Evolutionary conservation across 2,329 filamentous ascomycete species (phyloP).

Genomic region (Xylariaceae sp.): DNA sequence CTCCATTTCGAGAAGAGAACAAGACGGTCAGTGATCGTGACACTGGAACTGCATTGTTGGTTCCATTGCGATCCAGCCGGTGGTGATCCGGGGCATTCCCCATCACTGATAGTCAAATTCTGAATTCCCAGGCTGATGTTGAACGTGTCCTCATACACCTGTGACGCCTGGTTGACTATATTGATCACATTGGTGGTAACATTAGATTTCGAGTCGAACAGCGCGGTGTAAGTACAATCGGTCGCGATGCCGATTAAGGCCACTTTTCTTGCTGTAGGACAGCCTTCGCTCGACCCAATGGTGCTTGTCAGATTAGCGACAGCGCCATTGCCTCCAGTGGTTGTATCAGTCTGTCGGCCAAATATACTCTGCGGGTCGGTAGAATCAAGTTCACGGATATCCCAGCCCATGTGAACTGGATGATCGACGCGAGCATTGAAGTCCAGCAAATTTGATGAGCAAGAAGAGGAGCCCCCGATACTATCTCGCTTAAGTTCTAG

Average conservation of each 20-base stretch:
- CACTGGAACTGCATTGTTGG: slow-evolving; percentile 61
- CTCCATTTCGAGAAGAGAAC: slow-evolving; percentile 90
- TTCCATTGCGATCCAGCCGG: slow-evolving; percentile 78
- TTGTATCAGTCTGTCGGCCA: slow-evolving; percentile 63
- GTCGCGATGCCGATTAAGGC: slow-evolving; percentile 89
- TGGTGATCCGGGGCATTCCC: slow-evolving; percentile 69
- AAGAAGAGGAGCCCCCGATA: slow-evolving; percentile 46
- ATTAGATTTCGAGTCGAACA: slow-evolving; percentile 65
- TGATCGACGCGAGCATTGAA: slow-evolving; percentile 79
- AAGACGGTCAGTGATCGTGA: slow-evolving; percentile 72
- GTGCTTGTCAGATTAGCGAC: slow-evolving; percentile 74
- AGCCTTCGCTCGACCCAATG: slow-evolving; percentile 82
- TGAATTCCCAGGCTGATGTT: slow-evolving; percentile 90
- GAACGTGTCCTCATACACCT: slow-evolving; percentile 85
- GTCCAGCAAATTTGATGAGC: slow-evolving; percentile 69
- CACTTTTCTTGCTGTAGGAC: slow-evolving; percentile 85
- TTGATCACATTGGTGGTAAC: slow-evolving; percentile 74
- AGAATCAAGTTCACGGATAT: slow-evolving; percentile 55
- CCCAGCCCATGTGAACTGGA: slow-evolving; percentile 57
- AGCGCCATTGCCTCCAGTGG: slow-evolving; percentile 70
- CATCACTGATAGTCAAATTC: slow-evolving; percentile 76
- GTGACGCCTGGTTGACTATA: slow-evolving; percentile 82
- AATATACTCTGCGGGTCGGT: slow-evolving; percentile 66
- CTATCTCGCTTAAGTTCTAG: slow-evolving; percentile 62
- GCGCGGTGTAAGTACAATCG: slow-evolving; percentile 81